Conservation (phyloP, 2,329 filamentous ascomycete species). For the Thielaviopsis populi region DNA sequence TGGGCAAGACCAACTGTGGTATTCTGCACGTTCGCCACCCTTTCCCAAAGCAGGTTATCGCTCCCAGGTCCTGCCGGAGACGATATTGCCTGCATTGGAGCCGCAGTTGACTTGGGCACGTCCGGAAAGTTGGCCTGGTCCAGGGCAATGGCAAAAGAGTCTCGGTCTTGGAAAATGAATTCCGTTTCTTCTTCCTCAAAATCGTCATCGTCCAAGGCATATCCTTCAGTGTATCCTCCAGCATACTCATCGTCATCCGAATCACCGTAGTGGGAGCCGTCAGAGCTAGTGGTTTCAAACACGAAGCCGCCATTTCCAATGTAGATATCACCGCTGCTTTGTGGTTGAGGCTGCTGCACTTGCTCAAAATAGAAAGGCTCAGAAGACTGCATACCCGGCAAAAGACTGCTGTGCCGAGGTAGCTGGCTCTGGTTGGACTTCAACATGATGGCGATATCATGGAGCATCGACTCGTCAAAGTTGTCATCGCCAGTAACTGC, state of each 20-base stretch:
- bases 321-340: background rate
- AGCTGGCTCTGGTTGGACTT: slow-evolving; percentile 34
- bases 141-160: slow-evolving; percentile 11
- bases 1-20: slow-evolving; percentile 10
- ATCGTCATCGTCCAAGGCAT: slow-evolving; percentile 12
- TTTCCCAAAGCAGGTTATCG: slow-evolving; percentile 8
- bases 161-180: slow-evolving; percentile 14
- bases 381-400: slow-evolving; percentile 25
- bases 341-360: background rate
- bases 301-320: background rate
- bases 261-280: slow-evolving; percentile 21
- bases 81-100: background rate
- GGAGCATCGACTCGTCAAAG: slow-evolving; percentile 47
- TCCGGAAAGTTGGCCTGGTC: slow-evolving; percentile 5
- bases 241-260: slow-evolving; percentile 15
- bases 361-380: slow-evolving; percentile 19
- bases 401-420: slow-evolving; percentile 33
- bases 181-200: slow-evolving; percentile 14
- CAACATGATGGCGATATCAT: slow-evolving; percentile 48
- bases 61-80: background rate
- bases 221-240: background rate
- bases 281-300: slow-evolving; percentile 12
- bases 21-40: background rate
- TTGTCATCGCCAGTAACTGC: slow-evolving; percentile 34
- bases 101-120: slow-evolving; percentile 4